Base-by-base conservation (phyloP, 2,329 filamentous ascomycete species). In the Phaeosphaeria sp. region DNA sequence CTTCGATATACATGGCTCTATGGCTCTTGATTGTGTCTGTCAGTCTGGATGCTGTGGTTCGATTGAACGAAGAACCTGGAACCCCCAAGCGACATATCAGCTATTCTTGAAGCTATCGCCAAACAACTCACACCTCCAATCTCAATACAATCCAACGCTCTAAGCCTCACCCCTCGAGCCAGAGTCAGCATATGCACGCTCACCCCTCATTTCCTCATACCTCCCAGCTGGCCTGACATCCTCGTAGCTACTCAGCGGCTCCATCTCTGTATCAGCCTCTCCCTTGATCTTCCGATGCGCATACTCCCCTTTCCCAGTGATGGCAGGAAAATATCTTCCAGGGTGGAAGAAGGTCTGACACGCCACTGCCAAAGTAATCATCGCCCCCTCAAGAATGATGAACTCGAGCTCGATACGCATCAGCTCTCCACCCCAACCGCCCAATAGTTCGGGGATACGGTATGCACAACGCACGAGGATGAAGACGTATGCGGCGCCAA, bases 341-440 rank as follows among this genome's bases (percentile, higher is more conserved):
- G 83, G 83, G 62, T 85, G 82, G 30, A 82, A 76, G 0, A 73
- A 61, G 1, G 81, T 84, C 63, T 83, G 64, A 2, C 69, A 71
- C 17, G 79, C 53, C 17, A 75, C 73, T 0, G 82, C 79, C 33
- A 83, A 67, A 1, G 71, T 71, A 53, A 86, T 81, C 81, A 84
- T 84, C 6, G 77, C 75, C 3, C 82, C 82, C 57, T 85, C 83
- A 4, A 85, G 66, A 7, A 79, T 71, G 69, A 84, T 80, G 60
- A 84, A 83, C n/a, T 77, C 73, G 4, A 68, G 55, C 61, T 84
- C 76, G 27, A 81, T 65, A 55, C 81, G 79, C 69, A 82, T 82
- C 33, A 83, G 55, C 9, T 69, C 49, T 53, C 77, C 75, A 18
- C 67, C 63, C 71, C 80, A 83, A 11, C 81, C 81, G 22, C 74